A percentile compares a stretch with the other conserved stretches of the same genome.
Evolutionary conservation across 257 asterid genomes (phyloP).

Genomic region (Solanum piurae): DNA sequence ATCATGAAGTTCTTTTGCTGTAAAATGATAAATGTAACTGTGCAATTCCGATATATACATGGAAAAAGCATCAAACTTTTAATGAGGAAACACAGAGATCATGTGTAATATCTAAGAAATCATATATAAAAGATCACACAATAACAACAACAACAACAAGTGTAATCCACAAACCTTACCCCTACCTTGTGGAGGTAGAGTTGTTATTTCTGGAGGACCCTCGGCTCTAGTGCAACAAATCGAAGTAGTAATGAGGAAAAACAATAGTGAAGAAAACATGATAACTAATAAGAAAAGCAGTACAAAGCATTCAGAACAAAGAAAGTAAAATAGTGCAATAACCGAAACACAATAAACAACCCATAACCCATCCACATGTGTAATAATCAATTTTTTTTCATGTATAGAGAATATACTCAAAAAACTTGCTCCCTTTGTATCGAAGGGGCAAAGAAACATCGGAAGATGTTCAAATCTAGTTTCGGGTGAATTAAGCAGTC

Average conservation of each 20-base stretch:
- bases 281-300: neutral
- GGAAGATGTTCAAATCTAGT: neutral
- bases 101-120: neutral
- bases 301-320: neutral
- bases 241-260: no score
- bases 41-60: neutral
- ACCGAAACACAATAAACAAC: neutral
- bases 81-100: neutral
- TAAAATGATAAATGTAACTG: neutral
- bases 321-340: neutral
- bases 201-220: rapidly evolving
- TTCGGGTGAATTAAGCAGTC: neutral
- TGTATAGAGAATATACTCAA: neutral
- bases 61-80: neutral
- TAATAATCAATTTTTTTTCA: neutral
- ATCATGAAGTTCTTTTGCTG: neutral
- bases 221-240: rapidly evolving
- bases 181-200: no score
- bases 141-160: no score
- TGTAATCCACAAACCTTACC: no score
- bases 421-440: neutral
- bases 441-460: neutral
- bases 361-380: neutral
- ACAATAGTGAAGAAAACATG: neutral
- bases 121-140: neutral